Conservation (phyloP, 2,329 filamentous ascomycete genomes). For the Akanthomyces uredinophilus region DNA sequence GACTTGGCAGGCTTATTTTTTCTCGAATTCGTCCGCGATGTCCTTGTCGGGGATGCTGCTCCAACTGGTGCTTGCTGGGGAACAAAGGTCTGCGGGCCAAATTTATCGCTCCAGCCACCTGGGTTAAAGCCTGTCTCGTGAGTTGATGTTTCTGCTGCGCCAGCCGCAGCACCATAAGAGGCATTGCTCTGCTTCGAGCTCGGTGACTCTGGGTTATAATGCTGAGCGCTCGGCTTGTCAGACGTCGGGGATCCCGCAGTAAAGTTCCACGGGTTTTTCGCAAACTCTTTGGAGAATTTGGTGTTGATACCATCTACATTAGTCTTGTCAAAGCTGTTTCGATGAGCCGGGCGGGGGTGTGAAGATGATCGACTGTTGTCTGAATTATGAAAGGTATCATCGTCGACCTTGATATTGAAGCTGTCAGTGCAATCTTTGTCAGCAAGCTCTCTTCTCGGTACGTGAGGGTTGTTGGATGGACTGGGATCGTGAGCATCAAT, state of each 20-base stretch:
- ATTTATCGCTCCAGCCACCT: slow-evolving; percentile 49
- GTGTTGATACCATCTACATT: slow-evolving; percentile 60
- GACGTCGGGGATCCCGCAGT: slow-evolving; percentile 40
- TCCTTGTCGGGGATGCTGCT: slow-evolving; percentile 41
- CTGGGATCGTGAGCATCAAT: slow-evolving; percentile 8
- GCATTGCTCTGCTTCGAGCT: not conserved
- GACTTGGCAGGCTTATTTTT: slow-evolving; percentile 56
- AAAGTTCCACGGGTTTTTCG: slow-evolving; percentile 43
- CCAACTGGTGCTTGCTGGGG: slow-evolving; percentile 36
- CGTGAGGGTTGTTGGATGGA: not conserved
- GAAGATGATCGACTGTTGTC: slow-evolving; percentile 2
- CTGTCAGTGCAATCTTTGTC: slow-evolving; percentile 36
- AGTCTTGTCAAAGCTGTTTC: slow-evolving; percentile 40
- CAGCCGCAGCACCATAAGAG: not conserved
- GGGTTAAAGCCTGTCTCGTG: slow-evolving; percentile 40
- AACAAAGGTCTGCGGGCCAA: slow-evolving; percentile 50
- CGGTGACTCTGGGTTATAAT: slow-evolving; percentile 7
- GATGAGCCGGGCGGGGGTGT: slow-evolving; percentile 28
- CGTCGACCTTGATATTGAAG: slow-evolving; percentile 45
- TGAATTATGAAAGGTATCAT: slow-evolving; percentile 33
- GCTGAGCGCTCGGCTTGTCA: slow-evolving; percentile 27
- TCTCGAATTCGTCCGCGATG: slow-evolving; percentile 44
- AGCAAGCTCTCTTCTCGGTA: slow-evolving; percentile 22
- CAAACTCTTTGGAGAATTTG: slow-evolving; percentile 49
- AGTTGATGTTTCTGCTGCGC: not conserved